Evolutionary conservation across 371 early-diverging fungal genomes (phyloP).

Genomic region (Syncephalastrum sp.): DNA sequence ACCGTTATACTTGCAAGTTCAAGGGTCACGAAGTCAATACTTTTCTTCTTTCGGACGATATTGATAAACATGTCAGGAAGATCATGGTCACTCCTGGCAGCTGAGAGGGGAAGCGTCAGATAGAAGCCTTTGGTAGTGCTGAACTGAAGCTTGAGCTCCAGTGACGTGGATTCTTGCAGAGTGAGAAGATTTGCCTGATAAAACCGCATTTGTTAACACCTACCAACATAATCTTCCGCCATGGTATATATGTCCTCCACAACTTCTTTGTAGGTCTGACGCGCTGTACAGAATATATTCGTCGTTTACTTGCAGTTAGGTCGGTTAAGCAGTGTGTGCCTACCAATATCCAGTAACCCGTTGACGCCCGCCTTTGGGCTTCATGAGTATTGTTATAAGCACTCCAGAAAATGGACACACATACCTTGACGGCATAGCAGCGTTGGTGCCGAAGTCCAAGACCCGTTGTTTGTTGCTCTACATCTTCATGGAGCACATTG

Average conservation of each 20-base stretch:
- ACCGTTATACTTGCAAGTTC: constrained; percentile 57
- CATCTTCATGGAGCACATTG: constrained; percentile 63
- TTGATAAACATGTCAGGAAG: constrained; percentile 62
- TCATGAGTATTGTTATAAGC: too few species aligned
- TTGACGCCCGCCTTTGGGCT: constrained; percentile 69
- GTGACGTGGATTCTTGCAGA: constrained; percentile 33
- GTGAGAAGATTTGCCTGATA: neutral
- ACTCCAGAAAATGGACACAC: too few species aligned
- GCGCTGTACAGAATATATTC: constrained; percentile 32
- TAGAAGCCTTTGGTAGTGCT: constrained; percentile 62
- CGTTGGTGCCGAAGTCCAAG: constrained; percentile 82
- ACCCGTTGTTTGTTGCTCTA: constrained; percentile 66
- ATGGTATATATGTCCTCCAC: constrained; percentile 82
- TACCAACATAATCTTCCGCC: constrained; percentile 60
- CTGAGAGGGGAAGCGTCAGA: constrained; percentile 36
- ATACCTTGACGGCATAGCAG: constrained; percentile 78
- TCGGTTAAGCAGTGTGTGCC: constrained; percentile 2
- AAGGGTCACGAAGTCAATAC: constrained; percentile 71
- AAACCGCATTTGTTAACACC: neutral
- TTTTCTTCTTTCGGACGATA: constrained; percentile 57
- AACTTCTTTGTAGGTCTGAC: constrained; percentile 84
- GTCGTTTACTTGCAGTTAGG: too few species aligned
- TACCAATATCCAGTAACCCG: constrained; percentile 88
- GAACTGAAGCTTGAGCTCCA: constrained; percentile 69
- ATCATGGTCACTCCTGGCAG: constrained; percentile 12